Conservation (phyloP, 2,329 filamentous ascomycete species). For the Periconia sp. region DNA sequence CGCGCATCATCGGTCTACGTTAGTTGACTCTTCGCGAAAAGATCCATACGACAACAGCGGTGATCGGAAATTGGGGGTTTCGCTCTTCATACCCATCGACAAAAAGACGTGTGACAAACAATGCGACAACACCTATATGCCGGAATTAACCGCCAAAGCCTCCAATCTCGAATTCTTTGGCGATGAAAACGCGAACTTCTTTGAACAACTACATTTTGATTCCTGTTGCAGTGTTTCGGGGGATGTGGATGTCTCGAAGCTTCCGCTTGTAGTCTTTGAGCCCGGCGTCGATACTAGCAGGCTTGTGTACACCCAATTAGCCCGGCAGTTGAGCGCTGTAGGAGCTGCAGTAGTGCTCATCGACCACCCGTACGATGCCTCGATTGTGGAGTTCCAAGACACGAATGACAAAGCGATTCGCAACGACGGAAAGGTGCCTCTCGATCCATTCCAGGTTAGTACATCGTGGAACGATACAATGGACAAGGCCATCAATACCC, state of each 20-base stretch:
- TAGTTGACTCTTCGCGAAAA: constrained; percentile 4
- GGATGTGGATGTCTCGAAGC: constrained; percentile 13
- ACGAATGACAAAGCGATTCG: constrained; percentile 28
- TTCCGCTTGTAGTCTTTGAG: constrained; percentile 50
- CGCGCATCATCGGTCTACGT: constrained; percentile 2
- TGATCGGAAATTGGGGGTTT: constrained; percentile 8
- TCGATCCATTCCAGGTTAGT: constrained; percentile 21
- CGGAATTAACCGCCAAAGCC: constrained; percentile 17
- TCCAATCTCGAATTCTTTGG: constrained; percentile 30
- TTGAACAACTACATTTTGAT: constrained; percentile 23
- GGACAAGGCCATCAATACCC: constrained; percentile 16
- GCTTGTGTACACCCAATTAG: constrained; percentile 52
- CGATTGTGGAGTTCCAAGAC: constrained; percentile 54
- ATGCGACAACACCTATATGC: constrained; percentile 29
- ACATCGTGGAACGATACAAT: constrained; percentile 22
- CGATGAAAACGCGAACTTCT: constrained; percentile 22
- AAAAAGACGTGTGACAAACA: constrained; percentile 14
- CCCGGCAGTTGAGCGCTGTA: constrained; percentile 54
- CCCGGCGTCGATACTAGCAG: constrained; percentile 54
- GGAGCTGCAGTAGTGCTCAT: constrained; percentile 56
- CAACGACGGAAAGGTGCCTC: constrained; percentile 20
- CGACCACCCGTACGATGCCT: constrained; percentile 57
- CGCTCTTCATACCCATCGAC: constrained; percentile 28
- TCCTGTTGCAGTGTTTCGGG: constrained; percentile 19
- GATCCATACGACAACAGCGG: constrained; percentile 6